Evolutionary conservation across 1,284 basidiomycete genomes (phyloP).

Genomic region (Ceratobasidium sp.): DNA sequence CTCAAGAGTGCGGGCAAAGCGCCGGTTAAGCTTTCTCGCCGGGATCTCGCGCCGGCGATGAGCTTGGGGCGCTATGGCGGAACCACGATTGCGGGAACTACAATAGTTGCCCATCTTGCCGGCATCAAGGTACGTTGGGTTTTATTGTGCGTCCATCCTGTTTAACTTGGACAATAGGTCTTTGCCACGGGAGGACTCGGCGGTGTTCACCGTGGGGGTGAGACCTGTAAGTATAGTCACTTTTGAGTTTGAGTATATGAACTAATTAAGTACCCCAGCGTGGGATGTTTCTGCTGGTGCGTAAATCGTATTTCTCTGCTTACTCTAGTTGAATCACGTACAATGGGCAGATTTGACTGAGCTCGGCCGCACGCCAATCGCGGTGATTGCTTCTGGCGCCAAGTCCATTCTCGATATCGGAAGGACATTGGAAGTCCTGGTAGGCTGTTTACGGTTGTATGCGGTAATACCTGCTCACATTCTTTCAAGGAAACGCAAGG

Average conservation of each 20-base stretch:
- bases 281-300: slow-evolving; percentile 87
- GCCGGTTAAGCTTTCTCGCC: slow-evolving; percentile 79
- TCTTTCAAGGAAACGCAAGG: slow-evolving; percentile 87
- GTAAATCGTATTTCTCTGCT: not conserved
- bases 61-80: slow-evolving; percentile 78
- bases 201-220: slow-evolving; percentile 93
- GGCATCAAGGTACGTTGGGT: slow-evolving; percentile 69
- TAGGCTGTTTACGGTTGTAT: slow-evolving; percentile 48
- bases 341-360: slow-evolving; percentile 71
- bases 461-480: not conserved
- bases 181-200: slow-evolving; percentile 85
- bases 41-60: slow-evolving; percentile 85
- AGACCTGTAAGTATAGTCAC: slow-evolving; percentile 65
- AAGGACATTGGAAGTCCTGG: slow-evolving; percentile 90
- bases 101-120: slow-evolving; percentile 78
- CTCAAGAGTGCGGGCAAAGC: slow-evolving; percentile 51
- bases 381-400: slow-evolving; percentile 91
- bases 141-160: not conserved
- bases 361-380: slow-evolving; percentile 82
- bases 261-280: too few species aligned
- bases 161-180: slow-evolving; percentile 55
- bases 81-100: slow-evolving; percentile 89
- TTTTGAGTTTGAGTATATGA: too few species aligned
- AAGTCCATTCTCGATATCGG: slow-evolving; percentile 97
- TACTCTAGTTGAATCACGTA: not conserved